phyloP scores from a whole-genome alignment of 2,329 filamentous ascomycete genomes.

The Thelonectria rubi region DNA sequence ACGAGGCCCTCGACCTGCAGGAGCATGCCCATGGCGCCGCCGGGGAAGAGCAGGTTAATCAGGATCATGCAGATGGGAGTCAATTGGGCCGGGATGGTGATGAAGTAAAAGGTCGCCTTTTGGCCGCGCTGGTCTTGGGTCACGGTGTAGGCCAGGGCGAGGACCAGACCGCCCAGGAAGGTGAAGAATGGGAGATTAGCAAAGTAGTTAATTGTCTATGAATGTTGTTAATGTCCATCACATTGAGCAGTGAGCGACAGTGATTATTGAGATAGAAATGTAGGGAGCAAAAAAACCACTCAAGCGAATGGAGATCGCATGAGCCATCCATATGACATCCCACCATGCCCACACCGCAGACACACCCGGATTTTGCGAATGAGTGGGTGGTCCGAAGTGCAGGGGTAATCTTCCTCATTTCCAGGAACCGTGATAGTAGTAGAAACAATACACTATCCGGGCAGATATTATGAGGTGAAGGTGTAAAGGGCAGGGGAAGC shows the following conservation, averaged over 20 bases:
- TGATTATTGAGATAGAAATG: slow-evolving; percentile 52
- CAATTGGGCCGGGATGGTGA: slow-evolving; percentile 83
- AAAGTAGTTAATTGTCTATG: slow-evolving; percentile 46
- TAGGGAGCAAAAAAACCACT: slow-evolving; percentile 70
- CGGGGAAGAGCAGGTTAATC: slow-evolving; percentile 73
- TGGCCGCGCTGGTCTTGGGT: slow-evolving; percentile 84
- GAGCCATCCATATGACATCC: slow-evolving; percentile 78
- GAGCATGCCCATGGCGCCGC: slow-evolving; percentile 64
- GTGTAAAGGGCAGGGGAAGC: slow-evolving; percentile 22
- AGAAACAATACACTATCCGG: slow-evolving; percentile 72
- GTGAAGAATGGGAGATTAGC: slow-evolving; percentile 48
- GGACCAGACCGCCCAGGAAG: slow-evolving; percentile 72
- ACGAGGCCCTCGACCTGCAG: slow-evolving; percentile 80
- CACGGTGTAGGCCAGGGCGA: slow-evolving; percentile 85
- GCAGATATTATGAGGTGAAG: slow-evolving; percentile 74
- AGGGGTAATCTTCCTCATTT: slow-evolving; percentile 84
- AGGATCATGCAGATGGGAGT: slow-evolving; percentile 83
- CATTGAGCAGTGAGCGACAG: slow-evolving; percentile 21
- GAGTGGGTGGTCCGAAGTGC: slow-evolving; percentile 65
- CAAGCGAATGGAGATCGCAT: slow-evolving; percentile 66
- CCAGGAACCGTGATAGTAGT: slow-evolving; percentile 86
- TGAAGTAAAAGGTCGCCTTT: slow-evolving; percentile 80
- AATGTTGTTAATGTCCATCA: slow-evolving; percentile 38
- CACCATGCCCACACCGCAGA: slow-evolving; percentile 78
- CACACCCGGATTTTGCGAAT: slow-evolving; percentile 74